These are phyloP conservation scores for Scutellaria baicalensis DNA, from an alignment of 257 asterid species.

Conservation along the genomic window DNA sequence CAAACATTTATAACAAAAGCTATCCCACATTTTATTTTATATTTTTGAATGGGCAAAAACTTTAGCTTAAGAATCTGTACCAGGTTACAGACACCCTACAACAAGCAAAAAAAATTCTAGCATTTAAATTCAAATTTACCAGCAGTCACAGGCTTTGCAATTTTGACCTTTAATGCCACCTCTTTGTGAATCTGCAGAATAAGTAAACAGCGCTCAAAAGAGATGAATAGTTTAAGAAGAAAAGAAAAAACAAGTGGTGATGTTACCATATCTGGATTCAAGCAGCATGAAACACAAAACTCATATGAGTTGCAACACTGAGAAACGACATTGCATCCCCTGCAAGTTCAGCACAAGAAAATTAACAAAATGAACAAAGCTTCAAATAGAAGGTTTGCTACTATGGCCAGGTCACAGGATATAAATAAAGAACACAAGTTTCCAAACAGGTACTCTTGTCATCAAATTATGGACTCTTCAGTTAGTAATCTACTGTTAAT, in stretches of 20 bases:
- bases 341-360: constrained; percentile 25
- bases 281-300: constrained; percentile 96
- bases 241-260: neutral
- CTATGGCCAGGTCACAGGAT: neutral
- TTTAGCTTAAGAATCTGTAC: neutral
- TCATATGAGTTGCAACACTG: constrained; percentile 89
- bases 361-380: neutral
- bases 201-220: constrained; percentile 12
- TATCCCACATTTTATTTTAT: neutral
- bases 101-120: neutral
- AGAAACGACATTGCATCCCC: constrained; percentile 77
- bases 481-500: neutral
- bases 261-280: constrained; percentile 67
- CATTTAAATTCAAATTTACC: constrained; percentile 35
- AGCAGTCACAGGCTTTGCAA: constrained; percentile 74
- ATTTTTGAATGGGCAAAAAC: neutral
- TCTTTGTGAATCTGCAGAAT: constrained; percentile 46
- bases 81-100: neutral
- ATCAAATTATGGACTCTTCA: neutral
- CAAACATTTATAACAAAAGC: neutral
- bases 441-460: neutral
- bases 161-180: constrained; percentile 47
- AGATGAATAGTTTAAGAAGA: neutral
- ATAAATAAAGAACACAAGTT: neutral
- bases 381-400: constrained; percentile 7